Evolutionary conservation across 1,284 basidiomycete genomes (phyloP).

Genomic region (Phaffia rhodozyma): DNA sequence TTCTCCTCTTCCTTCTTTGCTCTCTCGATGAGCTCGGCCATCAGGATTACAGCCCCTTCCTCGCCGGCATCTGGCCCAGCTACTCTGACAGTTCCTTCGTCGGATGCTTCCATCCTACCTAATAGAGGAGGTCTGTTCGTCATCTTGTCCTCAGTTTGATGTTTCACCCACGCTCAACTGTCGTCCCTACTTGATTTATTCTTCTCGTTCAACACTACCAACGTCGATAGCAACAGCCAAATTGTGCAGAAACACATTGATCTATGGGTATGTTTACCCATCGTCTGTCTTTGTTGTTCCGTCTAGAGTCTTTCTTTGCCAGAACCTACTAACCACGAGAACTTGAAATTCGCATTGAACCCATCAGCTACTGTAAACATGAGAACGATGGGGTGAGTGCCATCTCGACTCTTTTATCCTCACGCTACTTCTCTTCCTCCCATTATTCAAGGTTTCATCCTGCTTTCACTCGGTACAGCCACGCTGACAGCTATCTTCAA

Average conservation of each 20-base stretch:
- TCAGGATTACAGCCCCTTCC: constrained; percentile 8
- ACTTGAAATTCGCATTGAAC: too few species aligned
- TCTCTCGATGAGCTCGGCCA: constrained; percentile 9
- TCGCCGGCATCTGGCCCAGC: neutral
- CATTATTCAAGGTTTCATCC: neutral
- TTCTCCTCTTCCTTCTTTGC: too few species aligned
- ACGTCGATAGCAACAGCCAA: constrained; percentile 1
- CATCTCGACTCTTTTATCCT: too few species aligned
- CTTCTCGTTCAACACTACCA: neutral
- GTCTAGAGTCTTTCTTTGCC: neutral
- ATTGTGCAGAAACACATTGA: constrained; percentile 14
- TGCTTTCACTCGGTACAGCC: too few species aligned
- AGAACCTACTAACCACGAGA: too few species aligned
- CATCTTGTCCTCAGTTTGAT: neutral
- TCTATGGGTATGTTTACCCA: constrained; percentile 8
- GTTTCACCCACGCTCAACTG: neutral
- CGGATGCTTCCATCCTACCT: too few species aligned
- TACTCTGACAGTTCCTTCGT: neutral
- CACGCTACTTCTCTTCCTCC: neutral
- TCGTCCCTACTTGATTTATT: neutral
- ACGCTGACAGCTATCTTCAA: neutral
- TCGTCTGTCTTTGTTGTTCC: neutral
- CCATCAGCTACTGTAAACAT: constrained; percentile 11
- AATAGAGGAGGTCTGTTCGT: neutral
- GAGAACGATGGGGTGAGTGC: constrained; percentile 8